phyloP scores from a whole-genome alignment of 2,329 filamentous ascomycete species.

The Exophiala calicioides region DNA sequence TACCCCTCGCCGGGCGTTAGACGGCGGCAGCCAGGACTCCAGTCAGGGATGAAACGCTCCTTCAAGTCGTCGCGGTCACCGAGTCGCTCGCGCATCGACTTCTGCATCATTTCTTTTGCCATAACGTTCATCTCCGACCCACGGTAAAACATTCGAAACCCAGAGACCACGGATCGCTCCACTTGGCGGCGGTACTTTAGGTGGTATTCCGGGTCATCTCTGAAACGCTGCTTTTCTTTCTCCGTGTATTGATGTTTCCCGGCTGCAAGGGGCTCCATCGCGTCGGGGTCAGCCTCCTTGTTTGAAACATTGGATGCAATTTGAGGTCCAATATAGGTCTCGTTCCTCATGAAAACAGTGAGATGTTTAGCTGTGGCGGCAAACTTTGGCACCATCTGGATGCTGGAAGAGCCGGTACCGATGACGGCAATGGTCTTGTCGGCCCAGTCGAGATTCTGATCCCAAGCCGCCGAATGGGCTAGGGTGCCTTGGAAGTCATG shows the following conservation, averaged over 20 bases:
- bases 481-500: constrained; percentile 39
- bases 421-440: constrained; percentile 26
- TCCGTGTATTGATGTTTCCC: constrained; percentile 25
- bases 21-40: constrained; percentile 46
- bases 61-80: constrained; percentile 27
- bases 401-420: constrained; percentile 16
- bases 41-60: constrained; percentile 29
- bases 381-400: constrained; percentile 38
- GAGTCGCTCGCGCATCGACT: constrained; percentile 30
- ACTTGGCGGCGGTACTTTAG: constrained; percentile 18
- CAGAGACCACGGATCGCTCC: constrained; percentile 16
- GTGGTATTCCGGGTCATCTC: constrained; percentile 21
- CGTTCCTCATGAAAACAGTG: constrained; percentile 34
- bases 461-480: constrained; percentile 38
- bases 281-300: constrained; percentile 29
- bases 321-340: constrained; percentile 36
- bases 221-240: constrained; percentile 26
- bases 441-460: constrained; percentile 32
- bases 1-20: constrained; percentile 46
- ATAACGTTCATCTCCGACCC: constrained; percentile 17
- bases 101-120: constrained; percentile 19
- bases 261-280: constrained; percentile 22
- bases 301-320: constrained; percentile 18
- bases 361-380: constrained; percentile 35
- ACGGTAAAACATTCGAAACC: constrained; percentile 20